These are phyloP conservation scores for Botryotinia calthae DNA, from an alignment of 2,329 filamentous ascomycete species.

Conservation along the genomic window DNA sequence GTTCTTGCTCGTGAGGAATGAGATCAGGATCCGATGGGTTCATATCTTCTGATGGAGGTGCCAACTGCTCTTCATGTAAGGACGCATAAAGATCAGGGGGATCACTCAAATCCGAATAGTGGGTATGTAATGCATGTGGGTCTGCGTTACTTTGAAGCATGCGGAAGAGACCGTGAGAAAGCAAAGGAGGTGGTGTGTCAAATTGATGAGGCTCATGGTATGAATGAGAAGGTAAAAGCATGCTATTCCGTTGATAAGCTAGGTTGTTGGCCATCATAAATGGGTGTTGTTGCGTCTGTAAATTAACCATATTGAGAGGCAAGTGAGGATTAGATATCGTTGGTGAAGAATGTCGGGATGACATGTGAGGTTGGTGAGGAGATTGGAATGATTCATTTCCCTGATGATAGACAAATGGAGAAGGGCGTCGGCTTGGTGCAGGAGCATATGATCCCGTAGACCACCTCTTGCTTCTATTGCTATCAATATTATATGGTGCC, in stretches of 20 bases:
- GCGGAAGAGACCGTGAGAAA: conserved; percentile 71
- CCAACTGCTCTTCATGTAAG: conserved; percentile 68
- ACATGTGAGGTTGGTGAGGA: conserved; percentile 53
- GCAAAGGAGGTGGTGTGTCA: conserved; percentile 57
- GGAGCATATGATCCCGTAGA: conserved; percentile 72
- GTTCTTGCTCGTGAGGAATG: conserved; percentile 72
- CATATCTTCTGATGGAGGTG: conserved; percentile 78
- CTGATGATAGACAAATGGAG: conserved; percentile 62
- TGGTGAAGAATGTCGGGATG: conserved; percentile 51
- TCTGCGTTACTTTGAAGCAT: conserved; percentile 75
- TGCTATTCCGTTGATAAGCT: conserved; percentile 54
- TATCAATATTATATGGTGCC: conserved; percentile 69
- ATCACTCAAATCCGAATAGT: conserved; percentile 71
- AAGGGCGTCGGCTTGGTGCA: conserved; percentile 52
- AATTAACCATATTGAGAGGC: conserved; percentile 47
- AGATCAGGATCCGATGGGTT: conserved; percentile 73
- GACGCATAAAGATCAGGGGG: conserved; percentile 77
- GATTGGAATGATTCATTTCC: conserved; percentile 56
- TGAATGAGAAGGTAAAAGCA: conserved; percentile 54
- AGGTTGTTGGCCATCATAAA: conserved; percentile 54
- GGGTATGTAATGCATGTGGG: conserved; percentile 62
- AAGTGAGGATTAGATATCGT: conserved; percentile 48
- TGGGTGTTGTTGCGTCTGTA: conserved; percentile 56
- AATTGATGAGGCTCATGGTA: conserved; percentile 52
- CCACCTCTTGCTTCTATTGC: conserved; percentile 68